Conservation (phyloP, 1,284 basidiomycete genomes). For the Abortiporus biennis region DNA sequence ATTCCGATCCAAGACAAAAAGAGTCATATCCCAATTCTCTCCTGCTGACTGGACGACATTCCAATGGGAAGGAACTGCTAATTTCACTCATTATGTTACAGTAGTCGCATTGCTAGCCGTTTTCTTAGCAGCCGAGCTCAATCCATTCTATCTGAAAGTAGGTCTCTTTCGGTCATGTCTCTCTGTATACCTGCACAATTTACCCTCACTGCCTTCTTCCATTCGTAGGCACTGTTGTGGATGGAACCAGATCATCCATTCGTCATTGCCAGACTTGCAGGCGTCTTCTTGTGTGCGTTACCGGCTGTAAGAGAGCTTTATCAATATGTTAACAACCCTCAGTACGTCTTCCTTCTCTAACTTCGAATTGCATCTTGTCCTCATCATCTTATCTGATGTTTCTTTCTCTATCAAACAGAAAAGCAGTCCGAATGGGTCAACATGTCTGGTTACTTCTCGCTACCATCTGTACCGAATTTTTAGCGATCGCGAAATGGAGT, state of each 20-base stretch:
- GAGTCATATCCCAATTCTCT: conserved; percentile 76
- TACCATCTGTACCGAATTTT: conserved; percentile 71
- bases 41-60: conserved; percentile 84
- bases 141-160: conserved; percentile 81
- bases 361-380: neutral
- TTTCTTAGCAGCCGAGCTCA: conserved; percentile 79
- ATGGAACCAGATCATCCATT: conserved; percentile 85
- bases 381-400: conserved; percentile 9
- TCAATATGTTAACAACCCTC: conserved; percentile 74
- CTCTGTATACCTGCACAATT: neutral
- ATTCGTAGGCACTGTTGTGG: conserved; percentile 63
- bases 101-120: conserved; percentile 71
- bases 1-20: conserved; percentile 67
- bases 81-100: conserved; percentile 67
- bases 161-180: conserved; percentile 14
- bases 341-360: conserved; percentile 35
- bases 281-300: conserved; percentile 75
- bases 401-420: conserved; percentile 34
- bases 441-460: conserved; percentile 81
- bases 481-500: conserved; percentile 75
- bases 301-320: conserved; percentile 77
- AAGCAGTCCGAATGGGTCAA: conserved; percentile 78
- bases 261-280: conserved; percentile 65
- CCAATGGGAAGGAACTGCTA: conserved; percentile 78
- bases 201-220: neutral